Base-by-base conservation (phyloP, 2,329 filamentous ascomycete species). In the Beauveria medogensis region DNA sequence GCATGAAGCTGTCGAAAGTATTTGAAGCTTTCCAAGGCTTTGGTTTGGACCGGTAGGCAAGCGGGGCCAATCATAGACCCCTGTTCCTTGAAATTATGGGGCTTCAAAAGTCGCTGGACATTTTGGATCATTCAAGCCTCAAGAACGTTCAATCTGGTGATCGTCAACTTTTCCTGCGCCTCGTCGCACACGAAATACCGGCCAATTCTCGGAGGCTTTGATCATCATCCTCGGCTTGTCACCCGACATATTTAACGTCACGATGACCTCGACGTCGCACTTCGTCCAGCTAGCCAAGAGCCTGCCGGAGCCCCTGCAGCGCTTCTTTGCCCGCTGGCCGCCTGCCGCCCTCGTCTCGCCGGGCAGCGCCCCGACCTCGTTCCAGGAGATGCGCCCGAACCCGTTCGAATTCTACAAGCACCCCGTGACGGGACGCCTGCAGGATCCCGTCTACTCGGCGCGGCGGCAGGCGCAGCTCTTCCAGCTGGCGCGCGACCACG, bases 241-340 rank as follows among this genome's bases (percentile, higher is more conserved):
- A 14, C 20, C 30, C 54, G 51, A 28, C 3, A 16, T 5, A 18
- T 6, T 4, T 3, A 12, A 26, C n/a, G 9, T 28, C 64, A 67
- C 58, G 46, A 75, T 77, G 74, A 69, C 74, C 34, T 71, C 74
- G 59, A 48, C 74, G 58, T 65, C 74, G 61, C 67, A 75, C 55
- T 77, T 78, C 65, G 72, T 85, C 65, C 77, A 80, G 68, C 80
- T 91, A 62, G 89, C 89, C 63, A 84, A 87, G 75, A 79, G 83
- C 66, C 85, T 97, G 46, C 94, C 92, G 9, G 79, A 84, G 59
- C 88, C 88, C 46, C 84, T 99, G 51, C 84, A 89, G 71, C 86
- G 86, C 69, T 97, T 99, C 82, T 89, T 99, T 75, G 88, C 89
- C 61, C 89, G 90, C 66, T 97, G 93, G 74, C 94, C 94, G 47